Conservation (phyloP, 768 basidiomycete genomes). For the Chalciporus sphaerocephalus region DNA sequence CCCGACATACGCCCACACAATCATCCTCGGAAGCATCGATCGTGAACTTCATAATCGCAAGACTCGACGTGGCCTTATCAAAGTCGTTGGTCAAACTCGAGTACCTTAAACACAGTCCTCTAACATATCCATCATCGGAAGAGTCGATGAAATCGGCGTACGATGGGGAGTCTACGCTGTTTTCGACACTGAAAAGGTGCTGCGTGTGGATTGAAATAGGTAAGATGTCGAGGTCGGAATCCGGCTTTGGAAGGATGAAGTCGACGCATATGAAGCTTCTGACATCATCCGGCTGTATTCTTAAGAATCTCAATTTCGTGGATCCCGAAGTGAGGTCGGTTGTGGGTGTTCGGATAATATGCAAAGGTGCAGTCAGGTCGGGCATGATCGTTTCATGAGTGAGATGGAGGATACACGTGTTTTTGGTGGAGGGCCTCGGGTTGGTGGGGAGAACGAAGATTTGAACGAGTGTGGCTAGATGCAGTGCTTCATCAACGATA, state of each 20-base stretch:
- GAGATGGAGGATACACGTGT: not conserved
- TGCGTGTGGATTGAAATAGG: not conserved
- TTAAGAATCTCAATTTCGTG: not conserved
- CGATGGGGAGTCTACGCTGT: not conserved
- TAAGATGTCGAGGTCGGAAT: not conserved
- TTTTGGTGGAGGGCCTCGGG: not conserved
- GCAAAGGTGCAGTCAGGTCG: accelerated
- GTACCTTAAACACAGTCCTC: not conserved
- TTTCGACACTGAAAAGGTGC: not conserved
- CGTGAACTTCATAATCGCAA: no score
- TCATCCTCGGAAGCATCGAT: no score
- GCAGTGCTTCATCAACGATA: not conserved
- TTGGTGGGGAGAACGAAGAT: not conserved
- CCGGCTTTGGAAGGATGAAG: not conserved
- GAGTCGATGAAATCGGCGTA: not conserved
- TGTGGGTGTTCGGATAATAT: not conserved
- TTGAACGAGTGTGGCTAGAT: not conserved
- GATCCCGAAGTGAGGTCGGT: not conserved
- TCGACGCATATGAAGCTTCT: not conserved
- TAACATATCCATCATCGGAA: not conserved
- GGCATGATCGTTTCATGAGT: not conserved
- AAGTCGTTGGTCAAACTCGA: no score
- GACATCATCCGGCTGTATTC: not conserved
- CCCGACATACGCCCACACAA: no score
- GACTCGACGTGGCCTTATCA: no score